A percentile compares a stretch with the other conserved stretches of the same genome.
Conservation (phyloP, 805 yeast species). For the Candida yuanshanica region DNA sequence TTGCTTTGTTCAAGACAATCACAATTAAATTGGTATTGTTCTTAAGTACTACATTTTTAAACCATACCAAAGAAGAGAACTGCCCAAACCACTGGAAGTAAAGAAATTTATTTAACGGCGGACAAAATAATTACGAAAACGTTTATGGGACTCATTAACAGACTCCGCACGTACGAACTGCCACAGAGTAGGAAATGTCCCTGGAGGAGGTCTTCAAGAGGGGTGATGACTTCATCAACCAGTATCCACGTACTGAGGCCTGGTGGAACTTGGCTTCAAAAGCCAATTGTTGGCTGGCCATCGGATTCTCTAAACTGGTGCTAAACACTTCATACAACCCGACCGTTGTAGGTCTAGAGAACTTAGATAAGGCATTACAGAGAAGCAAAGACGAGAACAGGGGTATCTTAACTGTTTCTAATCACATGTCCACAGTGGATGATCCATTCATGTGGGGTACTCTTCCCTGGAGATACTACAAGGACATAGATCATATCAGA, state of each 20-base stretch:
- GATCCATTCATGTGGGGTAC: conserved; percentile 91
- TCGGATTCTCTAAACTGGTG: conserved; percentile 57
- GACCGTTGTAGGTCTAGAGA: conserved; percentile 53
- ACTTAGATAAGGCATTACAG: conserved; percentile 57
- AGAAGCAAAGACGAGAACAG: conserved; percentile 63
- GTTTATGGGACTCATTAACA: too few species aligned
- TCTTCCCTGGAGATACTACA: conserved; percentile 64
- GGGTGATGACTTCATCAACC: conserved; percentile 65
- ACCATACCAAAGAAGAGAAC: too few species aligned
- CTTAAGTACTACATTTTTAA: too few species aligned
- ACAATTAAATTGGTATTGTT: too few species aligned
- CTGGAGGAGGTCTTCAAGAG: conserved; percentile 59
- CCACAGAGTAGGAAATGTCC: conserved; percentile 42
- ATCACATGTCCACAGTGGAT: conserved; percentile 87
- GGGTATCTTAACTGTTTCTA: conserved; percentile 80
- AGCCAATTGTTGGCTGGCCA: conserved; percentile 60
- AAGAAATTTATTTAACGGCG: neutral
- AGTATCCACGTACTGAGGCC: conserved; percentile 52
- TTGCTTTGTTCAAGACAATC: too few species aligned
- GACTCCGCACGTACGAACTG: too few species aligned
- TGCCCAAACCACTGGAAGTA: neutral
- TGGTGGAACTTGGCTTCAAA: conserved; percentile 69
- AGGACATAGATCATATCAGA: conserved; percentile 60
- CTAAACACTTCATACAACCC: conserved; percentile 61
- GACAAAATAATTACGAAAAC: too few species aligned